Base-by-base conservation (phyloP, 2,329 filamentous ascomycete species). In the Decorospora gaudefroyi region DNA sequence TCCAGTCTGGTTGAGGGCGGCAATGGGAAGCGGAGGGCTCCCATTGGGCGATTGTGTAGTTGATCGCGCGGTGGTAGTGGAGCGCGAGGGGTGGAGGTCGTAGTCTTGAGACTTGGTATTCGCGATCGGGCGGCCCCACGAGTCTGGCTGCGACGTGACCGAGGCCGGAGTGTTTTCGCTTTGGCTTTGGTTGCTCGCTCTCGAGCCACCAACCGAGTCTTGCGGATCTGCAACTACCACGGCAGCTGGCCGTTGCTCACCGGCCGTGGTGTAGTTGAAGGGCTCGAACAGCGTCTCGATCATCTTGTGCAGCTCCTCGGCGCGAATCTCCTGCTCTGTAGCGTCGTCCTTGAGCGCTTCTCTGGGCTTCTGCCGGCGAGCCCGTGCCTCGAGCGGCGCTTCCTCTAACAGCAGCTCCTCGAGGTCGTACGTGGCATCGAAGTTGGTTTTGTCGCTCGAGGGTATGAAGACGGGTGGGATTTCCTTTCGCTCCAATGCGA, bases 361-460 rank as follows among this genome's bases (percentile, higher is more conserved):
- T 51, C 93, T 81, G 2, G 93, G 93, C 71, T 97, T 96, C 70
- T 97, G 93, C 65, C 92, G 85, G 57, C 93, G 82, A 36, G 93
- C 90, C 62, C 93, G 81, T 42, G 93, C 93, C 71, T 99, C 93
- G 4, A 99, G 75, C 1, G 93, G 93, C 9, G 93, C 93, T 68
- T 99, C 93, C 71, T 99, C 93, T 30, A 99, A 73, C 2, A 99
- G 74, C 13, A 99, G 72, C 69, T 99, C 93, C 67, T 99, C 93
- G 36, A 99, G 75, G 70, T 99, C 93, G 67, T 99, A 97, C 0
- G 93, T 99, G 4, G 93, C 93, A 71, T 99, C 93, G 57, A 99
- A 99, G 69, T 99, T 99, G 3, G 93, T 97, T 79, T 99, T 99
- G 34, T 97, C 93, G 42, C 90, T 91, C 0, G 92, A 96, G 0